Conservation (phyloP, 164 flowering plant genomes). For the Macadamia integrifolia region DNA sequence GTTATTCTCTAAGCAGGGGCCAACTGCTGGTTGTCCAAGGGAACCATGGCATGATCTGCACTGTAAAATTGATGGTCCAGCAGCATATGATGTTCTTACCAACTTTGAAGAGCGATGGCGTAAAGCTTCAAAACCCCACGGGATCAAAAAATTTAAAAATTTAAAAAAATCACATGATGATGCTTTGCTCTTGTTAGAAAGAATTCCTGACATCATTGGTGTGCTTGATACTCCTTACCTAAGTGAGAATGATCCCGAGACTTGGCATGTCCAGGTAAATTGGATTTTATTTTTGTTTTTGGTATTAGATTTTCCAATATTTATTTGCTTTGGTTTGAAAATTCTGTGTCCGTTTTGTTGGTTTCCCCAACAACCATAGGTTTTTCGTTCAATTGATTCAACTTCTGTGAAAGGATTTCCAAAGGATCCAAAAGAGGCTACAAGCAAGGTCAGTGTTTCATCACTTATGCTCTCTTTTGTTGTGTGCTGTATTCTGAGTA, state of each 20-base stretch:
- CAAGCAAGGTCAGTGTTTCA: conserved; percentile 42
- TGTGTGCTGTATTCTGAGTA: no score
- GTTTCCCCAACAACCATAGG: conserved; percentile 29
- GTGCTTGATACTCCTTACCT: conserved; percentile 37
- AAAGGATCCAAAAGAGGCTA: conserved; percentile 78
- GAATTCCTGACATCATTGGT: conserved; percentile 74
- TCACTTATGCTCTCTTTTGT: neutral
- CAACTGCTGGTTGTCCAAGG: conserved; percentile 33
- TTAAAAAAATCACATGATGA: conserved; percentile 37
- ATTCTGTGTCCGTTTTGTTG: neutral
- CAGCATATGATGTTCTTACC: conserved; percentile 24
- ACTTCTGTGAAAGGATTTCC: conserved; percentile 88
- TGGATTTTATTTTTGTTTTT: neutral
- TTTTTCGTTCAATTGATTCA: conserved; percentile 31
- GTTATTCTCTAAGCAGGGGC: no score
- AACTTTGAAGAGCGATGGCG: conserved; percentile 92
- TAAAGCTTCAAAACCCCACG: conserved; percentile 72
- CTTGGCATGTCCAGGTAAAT: conserved; percentile 92
- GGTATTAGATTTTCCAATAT: no score
- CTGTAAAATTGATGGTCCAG: conserved; percentile 26
- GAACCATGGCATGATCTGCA: conserved; percentile 35
- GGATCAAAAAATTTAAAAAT: conserved; percentile 25
- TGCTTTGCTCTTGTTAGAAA: conserved; percentile 67
- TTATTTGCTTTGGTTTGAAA: neutral
- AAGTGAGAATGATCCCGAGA: conserved; percentile 64